A percentile compares a stretch with the other conserved stretches of the same genome.
Conservation (phyloP, 2,329 filamentous ascomycete genomes). For the Thermomyces lanuginosus region DNA sequence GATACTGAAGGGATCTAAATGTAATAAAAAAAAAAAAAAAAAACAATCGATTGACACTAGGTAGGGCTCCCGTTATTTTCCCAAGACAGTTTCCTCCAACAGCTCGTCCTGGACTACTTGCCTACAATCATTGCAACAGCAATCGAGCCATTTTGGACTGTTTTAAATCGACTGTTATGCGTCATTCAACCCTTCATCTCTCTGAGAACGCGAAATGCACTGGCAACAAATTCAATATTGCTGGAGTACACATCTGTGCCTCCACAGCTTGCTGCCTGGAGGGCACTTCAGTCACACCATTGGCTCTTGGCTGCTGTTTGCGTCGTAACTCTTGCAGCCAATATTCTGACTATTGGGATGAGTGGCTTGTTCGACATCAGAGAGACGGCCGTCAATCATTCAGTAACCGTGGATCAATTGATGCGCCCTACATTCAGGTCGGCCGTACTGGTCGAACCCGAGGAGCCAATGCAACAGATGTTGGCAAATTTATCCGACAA, state of each 20-base stretch:
- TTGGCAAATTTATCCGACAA: constrained; percentile 32
- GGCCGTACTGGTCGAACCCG: constrained; percentile 10
- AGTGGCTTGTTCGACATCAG: constrained; percentile 31
- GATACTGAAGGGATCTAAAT: not conserved
- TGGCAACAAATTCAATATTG: constrained; percentile 24
- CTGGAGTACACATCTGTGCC: constrained; percentile 39
- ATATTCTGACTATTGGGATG: constrained; percentile 38
- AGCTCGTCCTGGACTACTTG: constrained; percentile 34
- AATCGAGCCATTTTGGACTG: constrained; percentile 41
- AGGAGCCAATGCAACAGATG: constrained; percentile 27
- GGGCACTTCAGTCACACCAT: constrained; percentile 32
- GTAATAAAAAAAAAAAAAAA: constrained; percentile 7
- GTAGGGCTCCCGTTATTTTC: constrained; percentile 25
- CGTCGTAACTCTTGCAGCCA: constrained; percentile 32
- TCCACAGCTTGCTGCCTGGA: constrained; percentile 35
- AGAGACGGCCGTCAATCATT: not conserved
- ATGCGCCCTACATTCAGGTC: not conserved
- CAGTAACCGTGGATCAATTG: not conserved
- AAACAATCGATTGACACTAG: too few species aligned
- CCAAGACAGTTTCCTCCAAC: constrained; percentile 19
- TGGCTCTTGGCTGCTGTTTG: constrained; percentile 34
- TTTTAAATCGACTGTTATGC: constrained; percentile 38
- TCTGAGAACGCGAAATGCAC: constrained; percentile 27
- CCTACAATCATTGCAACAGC: constrained; percentile 40
- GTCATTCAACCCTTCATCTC: constrained; percentile 40